Conservation (phyloP, 2,329 filamentous ascomycete species). For the Leptodontidium sp. region DNA sequence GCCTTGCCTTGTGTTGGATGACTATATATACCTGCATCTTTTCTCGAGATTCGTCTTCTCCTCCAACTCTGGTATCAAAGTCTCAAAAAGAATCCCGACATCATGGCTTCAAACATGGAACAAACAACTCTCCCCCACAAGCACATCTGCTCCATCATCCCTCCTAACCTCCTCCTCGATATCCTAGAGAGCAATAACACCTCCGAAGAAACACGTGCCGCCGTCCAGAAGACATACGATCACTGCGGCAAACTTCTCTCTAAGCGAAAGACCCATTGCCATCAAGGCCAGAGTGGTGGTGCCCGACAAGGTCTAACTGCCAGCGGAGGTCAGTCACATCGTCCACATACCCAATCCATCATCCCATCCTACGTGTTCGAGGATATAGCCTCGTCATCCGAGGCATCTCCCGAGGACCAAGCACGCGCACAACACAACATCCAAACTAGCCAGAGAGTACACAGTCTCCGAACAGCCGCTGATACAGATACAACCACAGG, state of each 20-base stretch:
- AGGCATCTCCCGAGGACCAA: conserved; percentile 21
- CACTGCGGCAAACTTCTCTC: conserved; percentile 23
- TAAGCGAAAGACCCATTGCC: conserved; percentile 13
- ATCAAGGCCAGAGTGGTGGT: background rate
- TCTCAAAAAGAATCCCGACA: background rate
- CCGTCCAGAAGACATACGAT: conserved; percentile 25
- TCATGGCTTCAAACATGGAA: conserved; percentile 11
- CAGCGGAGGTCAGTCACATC: conserved; percentile 19
- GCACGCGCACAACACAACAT: conserved; percentile 20
- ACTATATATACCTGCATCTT: conserved; percentile 11
- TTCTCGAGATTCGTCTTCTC: background rate
- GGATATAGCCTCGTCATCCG: conserved; percentile 19
- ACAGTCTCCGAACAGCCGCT: conserved; percentile 15
- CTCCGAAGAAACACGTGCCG: conserved; percentile 22
- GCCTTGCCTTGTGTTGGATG: too few relatives aligned
- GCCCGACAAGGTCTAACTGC: conserved; percentile 12
- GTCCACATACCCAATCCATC: conserved; percentile 18
- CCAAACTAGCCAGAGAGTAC: conserved; percentile 18
- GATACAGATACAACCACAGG: conserved; percentile 5
- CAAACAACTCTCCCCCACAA: background rate
- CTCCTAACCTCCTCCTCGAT: conserved; percentile 23
- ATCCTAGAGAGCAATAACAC: conserved; percentile 23
- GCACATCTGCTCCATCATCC: conserved; percentile 26
- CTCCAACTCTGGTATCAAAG: background rate
- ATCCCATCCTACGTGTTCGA: conserved; percentile 23